phyloP scores from a whole-genome alignment of 345 rosid species.

The Syzygium jambos region DNA sequence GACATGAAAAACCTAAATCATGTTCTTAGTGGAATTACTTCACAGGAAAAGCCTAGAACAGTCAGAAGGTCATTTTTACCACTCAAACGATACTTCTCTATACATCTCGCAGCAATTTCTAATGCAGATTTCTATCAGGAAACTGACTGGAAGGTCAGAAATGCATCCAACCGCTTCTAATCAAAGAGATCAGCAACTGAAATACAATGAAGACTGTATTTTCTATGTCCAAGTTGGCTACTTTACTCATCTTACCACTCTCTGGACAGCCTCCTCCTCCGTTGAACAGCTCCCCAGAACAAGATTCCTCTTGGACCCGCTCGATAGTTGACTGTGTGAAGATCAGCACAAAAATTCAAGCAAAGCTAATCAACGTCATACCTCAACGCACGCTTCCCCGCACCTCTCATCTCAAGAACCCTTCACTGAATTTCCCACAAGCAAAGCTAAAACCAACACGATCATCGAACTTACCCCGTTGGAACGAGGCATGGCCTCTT shows the following conservation, averaged over 20 bases:
- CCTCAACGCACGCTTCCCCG: fast-evolving
- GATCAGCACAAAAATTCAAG: background rate
- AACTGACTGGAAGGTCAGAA: background rate
- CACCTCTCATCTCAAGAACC: background rate
- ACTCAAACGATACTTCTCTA: background rate
- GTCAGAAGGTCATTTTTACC: background rate
- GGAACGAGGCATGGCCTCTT: background rate
- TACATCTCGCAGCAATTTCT: background rate
- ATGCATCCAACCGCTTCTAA: background rate
- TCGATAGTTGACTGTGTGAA: background rate
- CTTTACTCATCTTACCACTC: background rate
- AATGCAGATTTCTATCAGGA: background rate
- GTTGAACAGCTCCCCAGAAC: background rate
- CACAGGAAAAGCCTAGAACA: background rate
- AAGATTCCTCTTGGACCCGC: fast-evolving
- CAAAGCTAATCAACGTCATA: background rate
- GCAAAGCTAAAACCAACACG: background rate
- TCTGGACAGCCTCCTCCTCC: background rate
- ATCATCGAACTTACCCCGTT: background rate
- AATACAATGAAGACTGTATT: background rate
- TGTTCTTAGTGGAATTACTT: background rate
- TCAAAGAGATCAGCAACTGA: background rate
- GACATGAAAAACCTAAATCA: background rate
- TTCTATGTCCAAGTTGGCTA: background rate
- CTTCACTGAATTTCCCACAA: background rate